Evolutionary conservation across 495 filamentous ascomycete species (phyloP).

Genomic region (Beverwykella pulmonaria): DNA sequence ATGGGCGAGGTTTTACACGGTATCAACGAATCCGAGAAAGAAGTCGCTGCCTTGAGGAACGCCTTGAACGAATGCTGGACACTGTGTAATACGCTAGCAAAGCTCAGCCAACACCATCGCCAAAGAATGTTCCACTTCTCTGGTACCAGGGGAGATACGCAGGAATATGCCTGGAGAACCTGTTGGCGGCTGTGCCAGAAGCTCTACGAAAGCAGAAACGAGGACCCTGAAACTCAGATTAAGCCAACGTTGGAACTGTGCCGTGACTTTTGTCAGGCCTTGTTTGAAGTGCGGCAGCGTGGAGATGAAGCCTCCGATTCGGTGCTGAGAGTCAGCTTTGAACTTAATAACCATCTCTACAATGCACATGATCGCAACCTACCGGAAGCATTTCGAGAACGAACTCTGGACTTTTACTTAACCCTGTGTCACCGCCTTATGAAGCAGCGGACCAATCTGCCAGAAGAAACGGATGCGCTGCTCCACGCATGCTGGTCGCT

Average conservation of each 20-base stretch:
- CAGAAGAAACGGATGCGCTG: constrained; percentile 78
- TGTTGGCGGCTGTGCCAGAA: constrained; percentile 91
- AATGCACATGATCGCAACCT: constrained; percentile 85
- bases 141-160: constrained; percentile 68
- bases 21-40: constrained; percentile 58
- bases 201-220: constrained; percentile 77
- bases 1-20: constrained; percentile 41
- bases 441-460: constrained; percentile 80
- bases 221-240: constrained; percentile 71
- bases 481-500: constrained; percentile 87
- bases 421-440: constrained; percentile 89
- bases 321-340: constrained; percentile 86
- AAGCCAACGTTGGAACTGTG: constrained; percentile 80
- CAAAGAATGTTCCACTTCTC: constrained; percentile 69
- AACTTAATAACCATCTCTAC: constrained; percentile 92
- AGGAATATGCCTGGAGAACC: constrained; percentile 86
- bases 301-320: constrained; percentile 79
- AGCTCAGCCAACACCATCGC: constrained; percentile 80
- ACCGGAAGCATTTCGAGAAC: constrained; percentile 84
- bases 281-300: constrained; percentile 80
- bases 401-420: constrained; percentile 91
- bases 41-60: constrained; percentile 71
- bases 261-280: constrained; percentile 84
- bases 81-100: constrained; percentile 85
- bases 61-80: constrained; percentile 93